Evolutionary conservation across 257 asterid genomes (phyloP).

Genomic region (Ilex aquifolium): DNA sequence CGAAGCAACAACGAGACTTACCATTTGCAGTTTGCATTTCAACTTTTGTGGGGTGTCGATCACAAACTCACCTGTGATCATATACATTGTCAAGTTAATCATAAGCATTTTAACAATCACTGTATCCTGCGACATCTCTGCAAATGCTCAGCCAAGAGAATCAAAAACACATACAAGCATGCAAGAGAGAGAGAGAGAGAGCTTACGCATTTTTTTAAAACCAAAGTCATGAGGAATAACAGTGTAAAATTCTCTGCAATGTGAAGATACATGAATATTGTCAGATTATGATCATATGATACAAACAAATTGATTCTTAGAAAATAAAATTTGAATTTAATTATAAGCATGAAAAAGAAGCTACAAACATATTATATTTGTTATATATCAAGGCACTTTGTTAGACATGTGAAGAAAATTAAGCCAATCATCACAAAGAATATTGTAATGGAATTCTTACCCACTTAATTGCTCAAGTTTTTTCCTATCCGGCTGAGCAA

Average conservation of each 20-base stretch:
- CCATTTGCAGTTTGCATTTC: slow-evolving; percentile 85
- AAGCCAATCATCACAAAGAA: background rate
- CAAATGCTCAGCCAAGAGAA: too few relatives aligned
- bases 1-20: slow-evolving; percentile 28
- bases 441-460: slow-evolving; percentile 23
- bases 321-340: slow-evolving; percentile 4
- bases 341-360: too few relatives aligned
- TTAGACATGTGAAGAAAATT: background rate
- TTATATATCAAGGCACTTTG: background rate
- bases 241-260: slow-evolving; percentile 86
- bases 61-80: slow-evolving; percentile 68
- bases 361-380: too few relatives aligned
- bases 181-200: slow-evolving; percentile 19
- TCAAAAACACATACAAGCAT: background rate
- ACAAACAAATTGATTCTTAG: too few relatives aligned
- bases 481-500: slow-evolving; percentile 51
- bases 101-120: slow-evolving; percentile 1
- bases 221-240: slow-evolving; percentile 96
- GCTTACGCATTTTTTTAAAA: slow-evolving; percentile 69
- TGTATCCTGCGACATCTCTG: too few relatives aligned
- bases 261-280: too few relatives aligned
- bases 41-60: slow-evolving; percentile 91
- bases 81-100: slow-evolving; percentile 11
- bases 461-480: slow-evolving; percentile 80
- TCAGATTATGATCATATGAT: background rate